Evolutionary conservation across 1,139 yeast genomes (phyloP).

Genomic region (Geotrichum bryndzae): DNA sequence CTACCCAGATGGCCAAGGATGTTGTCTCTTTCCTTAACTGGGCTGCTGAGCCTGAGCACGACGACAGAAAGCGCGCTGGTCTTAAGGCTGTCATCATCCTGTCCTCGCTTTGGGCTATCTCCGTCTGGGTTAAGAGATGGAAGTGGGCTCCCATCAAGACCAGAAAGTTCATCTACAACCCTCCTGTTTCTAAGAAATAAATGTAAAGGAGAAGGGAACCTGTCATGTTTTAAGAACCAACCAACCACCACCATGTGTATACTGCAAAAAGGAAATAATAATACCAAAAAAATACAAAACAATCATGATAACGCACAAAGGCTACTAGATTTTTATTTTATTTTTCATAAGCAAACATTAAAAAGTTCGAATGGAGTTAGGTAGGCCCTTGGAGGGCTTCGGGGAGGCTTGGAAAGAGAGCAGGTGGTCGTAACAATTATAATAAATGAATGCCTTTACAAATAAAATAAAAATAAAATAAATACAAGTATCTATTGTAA

Average conservation of each 20-base stretch:
- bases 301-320: neutral
- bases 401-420: neutral
- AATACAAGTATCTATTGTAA: neutral
- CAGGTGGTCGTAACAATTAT: neutral
- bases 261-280: neutral
- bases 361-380: neutral
- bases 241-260: neutral
- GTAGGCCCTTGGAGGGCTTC: neutral
- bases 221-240: neutral
- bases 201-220: neutral
- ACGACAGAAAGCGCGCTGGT: conserved; percentile 96
- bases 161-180: conserved; percentile 90
- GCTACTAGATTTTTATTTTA: neutral
- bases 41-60: conserved; percentile 99
- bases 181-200: conserved; percentile 62
- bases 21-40: conserved; percentile 93
- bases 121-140: conserved; percentile 94
- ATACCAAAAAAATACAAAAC: neutral
- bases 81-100: conserved; percentile 80
- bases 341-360: neutral
- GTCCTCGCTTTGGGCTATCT: conserved; percentile 71
- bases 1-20: conserved; percentile 99
- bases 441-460: neutral
- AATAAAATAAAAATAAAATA: neutral
- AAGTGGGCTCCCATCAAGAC: conserved; percentile 96